Evolutionary conservation across 2,329 filamentous ascomycete genomes (phyloP), one percentile per base, ranked within the genome.

Genomic region (Penicillium sclerotigenum): DNA sequence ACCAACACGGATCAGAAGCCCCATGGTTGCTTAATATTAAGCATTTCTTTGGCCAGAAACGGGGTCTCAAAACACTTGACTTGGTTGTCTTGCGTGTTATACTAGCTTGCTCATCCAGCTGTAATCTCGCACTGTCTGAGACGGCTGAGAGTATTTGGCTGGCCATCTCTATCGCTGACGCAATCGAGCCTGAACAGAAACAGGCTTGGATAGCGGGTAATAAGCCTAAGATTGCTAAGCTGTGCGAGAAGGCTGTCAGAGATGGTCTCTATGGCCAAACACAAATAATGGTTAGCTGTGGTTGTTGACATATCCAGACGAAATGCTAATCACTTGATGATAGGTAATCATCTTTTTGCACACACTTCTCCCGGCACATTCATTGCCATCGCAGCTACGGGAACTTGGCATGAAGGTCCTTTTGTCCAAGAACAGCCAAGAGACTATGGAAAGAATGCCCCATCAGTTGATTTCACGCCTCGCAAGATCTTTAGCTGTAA

Each of bases 51-150:
- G 71, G 70, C 5, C 57, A 68, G 6, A 76, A 72, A 49, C 68
- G 73, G 8, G 74, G 69, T 4, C 49, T 70, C 11, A 77, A 77
- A 52, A 77, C 73, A 0, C 59, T 77, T 14, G 74, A 77, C 53
- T 60, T 77, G 29, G 72, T 75, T 14, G 67, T 75, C n/a, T 57
- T 77, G 46, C 68, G 72, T 11, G 73, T 71, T 10, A 73, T 75
- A 10, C 66, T 77, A 38, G 70, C 69, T 28, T 75, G 73, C 50
- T 77, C 74, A n/a, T 67, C 69, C 11, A 73, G 64, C 42, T 72
- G 65, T 42, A 68, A 62, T 14, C 47, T 74, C 14, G 63, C 65
- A 8, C 41, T 61, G 0, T 40, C 60, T 0, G 64, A 74, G 24
- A 66, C 70, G 9, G 61, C 68, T 13, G 65, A 75, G 51, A 71